phyloP scores from a whole-genome alignment of 2,329 filamentous ascomycete genomes.

The Thelonectria blattea region DNA sequence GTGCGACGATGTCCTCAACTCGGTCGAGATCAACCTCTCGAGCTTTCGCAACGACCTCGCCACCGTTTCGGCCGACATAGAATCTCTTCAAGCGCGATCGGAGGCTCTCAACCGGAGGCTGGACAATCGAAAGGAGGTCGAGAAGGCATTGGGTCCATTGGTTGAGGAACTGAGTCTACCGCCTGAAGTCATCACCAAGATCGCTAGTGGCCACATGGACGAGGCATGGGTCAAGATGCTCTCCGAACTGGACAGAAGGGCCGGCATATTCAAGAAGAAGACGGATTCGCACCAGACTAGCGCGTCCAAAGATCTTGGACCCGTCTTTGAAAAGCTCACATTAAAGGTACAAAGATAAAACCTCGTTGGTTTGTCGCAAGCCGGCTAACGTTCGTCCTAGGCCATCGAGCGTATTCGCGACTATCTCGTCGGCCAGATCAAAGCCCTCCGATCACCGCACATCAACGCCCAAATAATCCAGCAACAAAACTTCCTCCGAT shows the following conservation, averaged over 20 bases:
- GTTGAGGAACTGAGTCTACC: conserved; percentile 93
- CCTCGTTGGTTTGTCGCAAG: too few species aligned
- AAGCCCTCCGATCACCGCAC: conserved; percentile 89
- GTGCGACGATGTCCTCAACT: conserved; percentile 91
- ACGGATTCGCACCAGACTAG: conserved; percentile 69
- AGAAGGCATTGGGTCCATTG: conserved; percentile 83
- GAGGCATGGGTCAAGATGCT: conserved; percentile 86
- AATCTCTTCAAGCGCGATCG: conserved; percentile 87
- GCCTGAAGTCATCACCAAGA: conserved; percentile 81
- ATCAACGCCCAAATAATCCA: conserved; percentile 98
- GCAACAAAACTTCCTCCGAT: conserved; percentile 86
- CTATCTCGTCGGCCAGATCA: conserved; percentile 92
- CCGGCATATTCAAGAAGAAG: conserved; percentile 72
- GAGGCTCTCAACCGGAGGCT: conserved; percentile 81
- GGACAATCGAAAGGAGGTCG: conserved; percentile 87
- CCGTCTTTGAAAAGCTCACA: conserved; percentile 82
- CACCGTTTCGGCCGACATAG: conserved; percentile 91
- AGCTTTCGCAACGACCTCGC: conserved; percentile 94
- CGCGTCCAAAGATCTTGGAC: conserved; percentile 82
- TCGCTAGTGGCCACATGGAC: conserved; percentile 88
- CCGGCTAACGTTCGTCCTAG: conserved; percentile 46
- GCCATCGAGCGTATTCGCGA: conserved; percentile 94
- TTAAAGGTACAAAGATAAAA: conserved; percentile 68
- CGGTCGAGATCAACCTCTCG: conserved; percentile 89
- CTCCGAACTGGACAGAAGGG: conserved; percentile 81